A percentile compares a stretch with the other conserved stretches of the same genome.
Evolutionary conservation across 1,284 basidiomycete genomes (phyloP).

Genomic region (Fomitiporia mediterranea): DNA sequence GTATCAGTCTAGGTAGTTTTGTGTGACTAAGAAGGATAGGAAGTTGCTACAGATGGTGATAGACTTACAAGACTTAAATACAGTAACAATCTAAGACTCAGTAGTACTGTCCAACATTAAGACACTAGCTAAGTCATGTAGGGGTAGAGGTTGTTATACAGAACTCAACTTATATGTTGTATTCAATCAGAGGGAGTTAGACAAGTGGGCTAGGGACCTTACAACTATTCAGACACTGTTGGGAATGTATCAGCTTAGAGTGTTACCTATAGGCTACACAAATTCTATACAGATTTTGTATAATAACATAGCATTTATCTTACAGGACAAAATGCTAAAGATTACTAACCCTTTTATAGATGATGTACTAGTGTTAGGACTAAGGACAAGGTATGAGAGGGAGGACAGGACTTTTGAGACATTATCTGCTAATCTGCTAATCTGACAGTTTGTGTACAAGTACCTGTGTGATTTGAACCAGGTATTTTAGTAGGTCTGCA

Average conservation of each 20-base stretch:
- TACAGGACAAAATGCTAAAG: conserved; percentile 27
- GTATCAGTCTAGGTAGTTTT: conserved; percentile 39
- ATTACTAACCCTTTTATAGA: conserved; percentile 28
- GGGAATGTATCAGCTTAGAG: conserved; percentile 30
- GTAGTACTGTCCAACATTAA: conserved; percentile 34
- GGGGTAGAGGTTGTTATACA: conserved; percentile 29
- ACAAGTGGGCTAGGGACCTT: conserved; percentile 21
- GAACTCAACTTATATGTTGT: conserved; percentile 33
- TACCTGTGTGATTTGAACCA: conserved; percentile 30
- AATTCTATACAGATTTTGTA: conserved; percentile 36
- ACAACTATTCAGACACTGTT: conserved; percentile 27
- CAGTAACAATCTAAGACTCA: conserved; percentile 25
- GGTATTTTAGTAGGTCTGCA: conserved; percentile 27
- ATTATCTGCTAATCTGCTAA: conserved; percentile 30
- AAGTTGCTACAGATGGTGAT: conserved; percentile 27
- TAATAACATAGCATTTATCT: conserved; percentile 32
- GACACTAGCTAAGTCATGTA: conserved; percentile 31
- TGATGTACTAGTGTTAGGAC: conserved; percentile 20
- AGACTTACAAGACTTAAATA: conserved; percentile 29
- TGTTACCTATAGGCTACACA: conserved; percentile 35
- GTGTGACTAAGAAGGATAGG: conserved; percentile 33
- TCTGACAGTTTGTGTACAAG: conserved; percentile 35
- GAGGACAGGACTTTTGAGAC: conserved; percentile 28
- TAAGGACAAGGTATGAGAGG: conserved; percentile 16
- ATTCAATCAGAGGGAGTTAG: conserved; percentile 26